phyloP scores from a whole-genome alignment of 345 rosid species.

The Kandelia obovata region DNA sequence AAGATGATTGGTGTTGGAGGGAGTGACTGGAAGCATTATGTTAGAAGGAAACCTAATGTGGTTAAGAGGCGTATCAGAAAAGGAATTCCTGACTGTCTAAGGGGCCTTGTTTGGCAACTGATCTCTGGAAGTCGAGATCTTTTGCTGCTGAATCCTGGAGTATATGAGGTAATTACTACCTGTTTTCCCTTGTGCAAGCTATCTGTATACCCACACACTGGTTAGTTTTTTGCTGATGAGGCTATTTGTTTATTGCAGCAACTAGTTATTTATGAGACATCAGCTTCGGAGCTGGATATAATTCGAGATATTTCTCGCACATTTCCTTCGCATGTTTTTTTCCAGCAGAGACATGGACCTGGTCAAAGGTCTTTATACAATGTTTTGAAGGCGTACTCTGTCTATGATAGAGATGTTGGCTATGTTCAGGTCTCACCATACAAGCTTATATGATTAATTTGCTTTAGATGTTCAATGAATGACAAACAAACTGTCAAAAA shows the following conservation, averaged over 20 bases:
- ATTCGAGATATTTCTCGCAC: conserved; percentile 97
- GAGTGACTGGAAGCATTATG: conserved; percentile 96
- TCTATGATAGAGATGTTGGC: conserved; percentile 92
- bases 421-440: conserved; percentile 79
- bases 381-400: conserved; percentile 96
- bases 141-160: conserved; percentile 94
- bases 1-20: conserved; percentile 98
- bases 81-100: conserved; percentile 95
- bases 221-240: background rate
- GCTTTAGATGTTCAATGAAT: conserved; percentile 7
- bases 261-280: conserved; percentile 89
- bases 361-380: conserved; percentile 98
- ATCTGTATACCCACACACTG: background rate
- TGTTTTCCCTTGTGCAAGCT: background rate
- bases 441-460: conserved; percentile 7
- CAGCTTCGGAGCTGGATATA: conserved; percentile 91
- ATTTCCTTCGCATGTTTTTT: conserved; percentile 95
- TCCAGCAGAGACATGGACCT: conserved; percentile 98
- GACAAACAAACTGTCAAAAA: conserved; percentile 20
- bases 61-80: conserved; percentile 84
- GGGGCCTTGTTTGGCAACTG: conserved; percentile 98
- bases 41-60: conserved; percentile 79
- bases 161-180: conserved; percentile 62
- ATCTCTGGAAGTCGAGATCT: conserved; percentile 93
- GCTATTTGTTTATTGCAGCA: conserved; percentile 54